These are phyloP conservation scores for Podospora australis DNA, from an alignment of 495 filamentous ascomycete genomes.

Conservation along the genomic window DNA sequence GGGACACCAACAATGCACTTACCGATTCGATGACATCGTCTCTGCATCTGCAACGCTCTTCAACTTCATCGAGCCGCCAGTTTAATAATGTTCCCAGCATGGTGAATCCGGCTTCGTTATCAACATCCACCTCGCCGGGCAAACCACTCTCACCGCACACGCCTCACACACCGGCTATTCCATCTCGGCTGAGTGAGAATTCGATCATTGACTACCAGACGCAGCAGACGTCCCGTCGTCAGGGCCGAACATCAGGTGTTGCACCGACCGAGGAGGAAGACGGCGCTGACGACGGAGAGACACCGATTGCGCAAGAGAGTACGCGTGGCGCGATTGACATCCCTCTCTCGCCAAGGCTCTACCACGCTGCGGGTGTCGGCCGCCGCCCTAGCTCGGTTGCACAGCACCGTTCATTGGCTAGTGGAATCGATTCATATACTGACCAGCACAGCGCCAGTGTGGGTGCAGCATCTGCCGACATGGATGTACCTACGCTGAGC, in stretches of 20 bases:
- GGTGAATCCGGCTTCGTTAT: conserved; percentile 74
- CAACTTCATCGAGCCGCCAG: conserved; percentile 76
- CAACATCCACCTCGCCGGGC: conserved; percentile 78
- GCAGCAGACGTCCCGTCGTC: conserved; percentile 16
- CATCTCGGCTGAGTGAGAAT: conserved; percentile 84
- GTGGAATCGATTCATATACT: conserved; percentile 58
- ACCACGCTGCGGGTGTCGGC: conserved; percentile 40
- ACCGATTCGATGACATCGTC: conserved; percentile 87
- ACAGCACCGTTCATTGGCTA: conserved; percentile 48
- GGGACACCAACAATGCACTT: conserved; percentile 75
- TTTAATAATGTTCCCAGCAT: conserved; percentile 77
- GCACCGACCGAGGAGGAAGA: conserved; percentile 7
- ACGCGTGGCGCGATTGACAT: conserved; percentile 70
- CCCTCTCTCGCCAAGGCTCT: conserved; percentile 66
- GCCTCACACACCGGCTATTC: conserved; percentile 87
- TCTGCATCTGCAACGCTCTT: conserved; percentile 72
- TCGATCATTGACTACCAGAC: conserved; percentile 71
- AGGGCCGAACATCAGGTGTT: conserved; percentile 23
- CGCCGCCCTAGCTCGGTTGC: conserved; percentile 74
- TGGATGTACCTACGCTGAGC: conserved; percentile 53
- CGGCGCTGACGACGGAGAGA: conserved; percentile 28
- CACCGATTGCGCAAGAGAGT: conserved; percentile 29
- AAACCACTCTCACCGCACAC: conserved; percentile 92
- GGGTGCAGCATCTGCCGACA: conserved; percentile 55
- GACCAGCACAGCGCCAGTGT: conserved; percentile 69